Percentiles rank a stretch among this genome's conserved stretches.
Conservation (phyloP, 2,329 filamentous ascomycete genomes). For the Fusarium goolgardi region DNA sequence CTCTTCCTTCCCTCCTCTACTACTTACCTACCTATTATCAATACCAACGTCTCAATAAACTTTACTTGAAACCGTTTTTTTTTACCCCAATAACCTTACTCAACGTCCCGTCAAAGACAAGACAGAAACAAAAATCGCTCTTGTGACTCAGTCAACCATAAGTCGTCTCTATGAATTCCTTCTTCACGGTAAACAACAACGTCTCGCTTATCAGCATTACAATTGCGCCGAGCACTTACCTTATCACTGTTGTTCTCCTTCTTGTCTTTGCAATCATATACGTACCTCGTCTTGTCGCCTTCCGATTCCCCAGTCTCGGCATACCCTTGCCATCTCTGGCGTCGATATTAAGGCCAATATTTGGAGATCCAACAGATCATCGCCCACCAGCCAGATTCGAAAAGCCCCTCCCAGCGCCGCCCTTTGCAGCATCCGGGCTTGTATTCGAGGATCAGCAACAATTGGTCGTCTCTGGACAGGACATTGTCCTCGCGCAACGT, state of each 20-base stretch:
- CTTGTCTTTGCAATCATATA: slow-evolving; percentile 65
- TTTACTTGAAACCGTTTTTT: slow-evolving; percentile 10
- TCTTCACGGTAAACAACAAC: slow-evolving; percentile 71
- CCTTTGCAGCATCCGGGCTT: slow-evolving; percentile 44
- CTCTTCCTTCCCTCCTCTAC: slow-evolving; percentile 1
- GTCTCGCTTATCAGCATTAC: slow-evolving; percentile 69
- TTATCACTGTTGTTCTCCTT: slow-evolving; percentile 62
- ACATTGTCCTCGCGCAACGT: slow-evolving; percentile 46
- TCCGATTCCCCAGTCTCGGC: slow-evolving; percentile 51
- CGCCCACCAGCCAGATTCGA: slow-evolving; percentile 25
- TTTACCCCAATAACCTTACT: neutral
- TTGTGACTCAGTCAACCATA: slow-evolving; percentile 23
- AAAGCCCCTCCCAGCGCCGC: slow-evolving; percentile 46
- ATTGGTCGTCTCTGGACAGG: slow-evolving; percentile 48
- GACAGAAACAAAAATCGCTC: slow-evolving; percentile 5
- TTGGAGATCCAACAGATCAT: slow-evolving; percentile 26
- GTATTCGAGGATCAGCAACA: slow-evolving; percentile 52
- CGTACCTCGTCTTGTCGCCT: slow-evolving; percentile 52
- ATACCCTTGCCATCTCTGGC: slow-evolving; percentile 50
- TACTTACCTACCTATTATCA: slow-evolving; percentile 3
- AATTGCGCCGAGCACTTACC: slow-evolving; percentile 68
- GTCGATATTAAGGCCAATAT: slow-evolving; percentile 36
- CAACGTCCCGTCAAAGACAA: slow-evolving; percentile 3
- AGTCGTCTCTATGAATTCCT: slow-evolving; percentile 63
- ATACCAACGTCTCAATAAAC: slow-evolving; percentile 16